These are phyloP conservation scores for Knoxdaviesia capensis DNA, from an alignment of 2,329 filamentous ascomycete species.

Conservation along the genomic window DNA sequence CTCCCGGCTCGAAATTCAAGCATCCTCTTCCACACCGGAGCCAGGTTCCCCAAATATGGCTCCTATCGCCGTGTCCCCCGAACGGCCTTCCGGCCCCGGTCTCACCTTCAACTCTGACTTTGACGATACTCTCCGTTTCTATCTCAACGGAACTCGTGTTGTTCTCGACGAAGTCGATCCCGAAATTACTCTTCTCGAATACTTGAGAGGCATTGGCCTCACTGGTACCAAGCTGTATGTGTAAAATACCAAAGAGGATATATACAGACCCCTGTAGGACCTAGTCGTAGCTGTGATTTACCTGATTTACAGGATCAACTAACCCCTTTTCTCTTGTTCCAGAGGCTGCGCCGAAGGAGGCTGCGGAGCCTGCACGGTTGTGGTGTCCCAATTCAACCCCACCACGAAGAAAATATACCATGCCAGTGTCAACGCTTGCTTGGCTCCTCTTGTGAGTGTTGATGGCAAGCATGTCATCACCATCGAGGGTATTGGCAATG, in stretches of 20 bases:
- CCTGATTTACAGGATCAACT: too few relatives aligned
- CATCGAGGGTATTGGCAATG: conserved; percentile 83
- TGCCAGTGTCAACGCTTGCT: conserved; percentile 87
- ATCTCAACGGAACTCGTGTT: conserved; percentile 83
- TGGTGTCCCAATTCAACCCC: conserved; percentile 83
- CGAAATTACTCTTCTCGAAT: conserved; percentile 80
- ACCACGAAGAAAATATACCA: conserved; percentile 88
- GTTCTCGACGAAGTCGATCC: conserved; percentile 74
- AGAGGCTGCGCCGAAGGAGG: conserved; percentile 87
- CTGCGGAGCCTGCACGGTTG: conserved; percentile 89
- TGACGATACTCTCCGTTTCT: conserved; percentile 80
- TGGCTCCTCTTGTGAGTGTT: conserved; percentile 78
- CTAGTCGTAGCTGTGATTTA: too few relatives aligned
- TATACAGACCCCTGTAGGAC: too few relatives aligned
- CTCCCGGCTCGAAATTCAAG: too few relatives aligned
- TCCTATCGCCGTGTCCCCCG: too few relatives aligned
- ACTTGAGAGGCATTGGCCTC: conserved; percentile 76
- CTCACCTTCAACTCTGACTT: conserved; percentile 46
- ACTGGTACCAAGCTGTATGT: conserved; percentile 76
- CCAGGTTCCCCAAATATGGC: too few relatives aligned
- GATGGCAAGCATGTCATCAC: conserved; percentile 98
- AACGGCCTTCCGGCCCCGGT: background rate
- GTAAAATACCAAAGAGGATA: too few relatives aligned
- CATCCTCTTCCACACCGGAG: too few relatives aligned
- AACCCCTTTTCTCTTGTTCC: background rate